Evolutionary conservation across 2,329 filamentous ascomycete genomes (phyloP), one percentile per base, ranked within the genome.

Genomic region (Fusarium papillatum): DNA sequence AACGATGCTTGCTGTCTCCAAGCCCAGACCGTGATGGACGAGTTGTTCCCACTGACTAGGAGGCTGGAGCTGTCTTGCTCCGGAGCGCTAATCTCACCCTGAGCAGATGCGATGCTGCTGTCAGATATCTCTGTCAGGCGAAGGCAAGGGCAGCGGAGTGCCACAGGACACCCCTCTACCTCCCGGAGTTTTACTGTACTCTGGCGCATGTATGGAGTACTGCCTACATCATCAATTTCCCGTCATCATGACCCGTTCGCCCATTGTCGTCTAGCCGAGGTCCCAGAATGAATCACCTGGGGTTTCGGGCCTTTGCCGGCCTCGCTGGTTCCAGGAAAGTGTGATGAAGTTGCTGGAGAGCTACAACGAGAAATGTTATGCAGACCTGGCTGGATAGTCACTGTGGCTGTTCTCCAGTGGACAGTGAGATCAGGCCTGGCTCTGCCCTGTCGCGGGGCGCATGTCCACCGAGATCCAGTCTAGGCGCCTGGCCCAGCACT

Each of bases 391-490:
- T 31, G 38, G 22, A 53, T n/a, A 50, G 38, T 73, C 53, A 43
- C 24, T 39, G 55, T 46, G 26, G 36, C 61, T 24, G 55, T 60
- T 72, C 61, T 68, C 24, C 31, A 34, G 48, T 67, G 70, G 36
- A 55, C 43, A 57, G 48, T 53, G 59, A 50, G 53, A 57, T 61
- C 34, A 59, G 63, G 46, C 50, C 55, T 61, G 50, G 38, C 36
- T 72, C 38, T 76, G 46, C 39, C 59, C 50, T 59, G 50, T 71
- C 73, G 66, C 73, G 60, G 59, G 61, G 70, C 50, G 69, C 41
- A 38, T 22, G 24, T 31, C 57, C 59, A 39, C 34, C 48, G 26
- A 41, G 48, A 57, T 39, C 46, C 24, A 55, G 63, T 14, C 46
- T 65, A 65, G 63, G 63, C 63, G 48, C 36, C 63, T 65, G 19